Conservation (phyloP, 2,329 filamentous ascomycete species). For the Fusarium succisae region DNA sequence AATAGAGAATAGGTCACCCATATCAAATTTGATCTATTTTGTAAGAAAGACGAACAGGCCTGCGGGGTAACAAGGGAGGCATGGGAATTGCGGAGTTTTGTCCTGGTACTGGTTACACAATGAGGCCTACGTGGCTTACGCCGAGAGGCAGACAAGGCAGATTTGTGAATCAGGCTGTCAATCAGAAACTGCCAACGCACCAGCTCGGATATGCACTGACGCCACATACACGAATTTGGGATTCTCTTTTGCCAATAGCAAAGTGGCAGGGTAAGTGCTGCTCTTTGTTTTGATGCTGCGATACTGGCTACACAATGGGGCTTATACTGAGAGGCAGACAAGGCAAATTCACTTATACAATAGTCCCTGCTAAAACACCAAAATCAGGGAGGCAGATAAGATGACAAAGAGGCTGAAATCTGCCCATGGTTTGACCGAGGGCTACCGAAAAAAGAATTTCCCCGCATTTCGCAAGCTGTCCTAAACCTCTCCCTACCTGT, state of each 20-base stretch:
- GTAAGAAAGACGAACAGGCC: accelerated
- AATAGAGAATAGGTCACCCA: background rate
- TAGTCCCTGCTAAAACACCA: background rate
- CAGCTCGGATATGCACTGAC: no score
- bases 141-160: background rate
- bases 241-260: no score
- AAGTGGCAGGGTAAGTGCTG: background rate
- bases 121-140: no score
- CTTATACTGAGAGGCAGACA: accelerated
- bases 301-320: accelerated
- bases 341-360: background rate
- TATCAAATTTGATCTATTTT: accelerated
- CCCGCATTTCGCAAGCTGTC: accelerated
- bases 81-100: background rate
- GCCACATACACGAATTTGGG: no score
- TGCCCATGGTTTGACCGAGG: background rate
- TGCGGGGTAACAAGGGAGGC: accelerated
- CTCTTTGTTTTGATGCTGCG: accelerated
- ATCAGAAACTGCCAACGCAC: no score
- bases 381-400: background rate
- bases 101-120: background rate
- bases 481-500: accelerated
- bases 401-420: accelerated
- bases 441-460: background rate
- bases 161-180: no score